Evolutionary conservation across 2,329 filamentous ascomycete species (phyloP).

Genomic region (Neospermospora avenae): DNA sequence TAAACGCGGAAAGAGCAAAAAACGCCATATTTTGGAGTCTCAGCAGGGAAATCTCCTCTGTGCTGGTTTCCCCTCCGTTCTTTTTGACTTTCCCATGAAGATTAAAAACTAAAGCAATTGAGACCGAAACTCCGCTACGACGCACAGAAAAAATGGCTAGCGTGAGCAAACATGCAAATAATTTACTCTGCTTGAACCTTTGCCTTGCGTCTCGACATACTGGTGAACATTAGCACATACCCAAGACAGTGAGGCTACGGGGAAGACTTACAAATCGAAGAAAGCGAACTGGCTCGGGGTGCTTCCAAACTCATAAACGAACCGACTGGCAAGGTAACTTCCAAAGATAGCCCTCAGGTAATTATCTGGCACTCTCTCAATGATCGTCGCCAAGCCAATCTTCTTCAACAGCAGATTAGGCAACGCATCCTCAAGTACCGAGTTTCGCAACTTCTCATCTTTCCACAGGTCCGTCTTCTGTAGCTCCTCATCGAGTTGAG

Average conservation of each 20-base stretch:
- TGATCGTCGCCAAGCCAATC: constrained; percentile 86
- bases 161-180: neutral
- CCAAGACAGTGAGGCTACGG: constrained; percentile 1
- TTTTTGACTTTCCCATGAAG: neutral
- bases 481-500: constrained; percentile 92
- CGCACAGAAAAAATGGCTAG: no score
- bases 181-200: constrained; percentile 35
- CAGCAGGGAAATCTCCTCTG: neutral
- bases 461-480: constrained; percentile 92
- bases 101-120: neutral
- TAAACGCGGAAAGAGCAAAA: no score
- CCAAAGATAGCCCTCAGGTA: constrained; percentile 96
- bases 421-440: constrained; percentile 80
- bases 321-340: constrained; percentile 89
- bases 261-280: constrained; percentile 82
- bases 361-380: constrained; percentile 81
- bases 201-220: constrained; percentile 65
- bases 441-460: constrained; percentile 71
- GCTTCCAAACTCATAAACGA: constrained; percentile 94
- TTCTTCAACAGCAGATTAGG: constrained; percentile 80
- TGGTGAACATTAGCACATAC: constrained; percentile 35
- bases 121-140: neutral
- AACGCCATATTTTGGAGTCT: no score
- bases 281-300: constrained; percentile 95
- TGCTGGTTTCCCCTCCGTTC: neutral